Evolutionary conservation across 805 yeast genomes (phyloP), one percentile per base, ranked within the genome.

Genomic region (Schwanniomyces yamadae): DNA sequence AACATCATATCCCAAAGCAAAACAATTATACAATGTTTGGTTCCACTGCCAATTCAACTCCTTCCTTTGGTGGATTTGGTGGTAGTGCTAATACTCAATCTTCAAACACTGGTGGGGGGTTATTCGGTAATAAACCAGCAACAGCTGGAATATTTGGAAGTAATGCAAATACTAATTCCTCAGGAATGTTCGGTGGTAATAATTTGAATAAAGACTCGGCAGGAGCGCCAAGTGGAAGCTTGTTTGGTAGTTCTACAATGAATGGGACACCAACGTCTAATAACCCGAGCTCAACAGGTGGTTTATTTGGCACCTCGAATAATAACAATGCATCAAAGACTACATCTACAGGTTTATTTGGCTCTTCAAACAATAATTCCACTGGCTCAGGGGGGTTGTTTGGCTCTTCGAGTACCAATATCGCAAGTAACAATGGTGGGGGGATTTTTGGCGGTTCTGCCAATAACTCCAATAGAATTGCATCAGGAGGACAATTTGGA

Each of bases 361-460:
- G 56, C 9, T 39, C 31, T 19, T 36, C 35, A 10, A 45, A 23
- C 49, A 34, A 28, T 12, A 36, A 39, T 24, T 16, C 39, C 7
- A 31, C 16, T 9, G 4, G 20, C 6, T 40, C 48, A 10, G 61
- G 60, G 8, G 55, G 54, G 9, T 41, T 54, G 2, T 57, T 57
- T 47, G 56, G 55, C 24, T 34, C 27, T 16, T 7, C 18, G 9
- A 13, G 21, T 8, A 31, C 8, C n/a, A 25, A 25, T 25, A 15
- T 22, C 10, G 10, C 31, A 17, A 14, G 12, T 13, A 31, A 13
- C 16, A 16, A 34, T 27, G 39, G 48, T 20, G 61, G 63, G 21
- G 69, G 71, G 4, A 44, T 65, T 23, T 53, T 56, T 42, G 61
- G 55, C 1, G n/a, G n/a, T n/a, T n/a, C n/a, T n/a, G 11, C 33